phyloP scores from a whole-genome alignment of 2,329 filamentous ascomycete species.

The Chalara sp. region DNA sequence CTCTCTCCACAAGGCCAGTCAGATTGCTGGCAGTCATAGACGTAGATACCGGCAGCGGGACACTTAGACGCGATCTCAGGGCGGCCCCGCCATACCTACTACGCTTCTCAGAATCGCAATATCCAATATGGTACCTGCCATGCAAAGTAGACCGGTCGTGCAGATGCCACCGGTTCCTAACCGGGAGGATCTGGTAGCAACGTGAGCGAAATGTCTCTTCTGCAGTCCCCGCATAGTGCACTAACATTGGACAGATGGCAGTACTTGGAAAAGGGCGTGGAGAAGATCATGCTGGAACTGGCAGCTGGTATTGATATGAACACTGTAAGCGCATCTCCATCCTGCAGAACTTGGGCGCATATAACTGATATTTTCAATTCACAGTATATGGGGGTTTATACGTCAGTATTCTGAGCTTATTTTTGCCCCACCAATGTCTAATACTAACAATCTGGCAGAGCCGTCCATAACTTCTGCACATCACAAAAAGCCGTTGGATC shows the following conservation, averaged over 20 bases:
- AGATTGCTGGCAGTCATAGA: no score
- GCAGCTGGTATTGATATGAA: conserved; percentile 91
- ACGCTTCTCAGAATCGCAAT: no score
- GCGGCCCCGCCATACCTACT: no score
- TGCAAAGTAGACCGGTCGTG: conserved; percentile 7
- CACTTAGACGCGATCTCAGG: no score
- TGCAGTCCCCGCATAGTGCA: not conserved
- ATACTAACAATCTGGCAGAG: conserved; percentile 44
- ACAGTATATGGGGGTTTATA: conserved; percentile 94
- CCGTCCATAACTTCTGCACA: conserved; percentile 98
- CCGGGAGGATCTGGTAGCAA: conserved; percentile 55
- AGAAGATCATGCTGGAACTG: conserved; percentile 88
- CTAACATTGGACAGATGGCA: conserved; percentile 57
- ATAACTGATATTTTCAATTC: not conserved
- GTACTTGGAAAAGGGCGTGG: conserved; percentile 82
- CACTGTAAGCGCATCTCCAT: conserved; percentile 48
- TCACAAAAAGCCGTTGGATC: conserved; percentile 86
- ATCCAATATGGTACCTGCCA: conserved; percentile 11
- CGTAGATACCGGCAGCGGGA: no score
- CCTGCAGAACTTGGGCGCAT: not conserved
- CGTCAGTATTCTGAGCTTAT: conserved; percentile 41
- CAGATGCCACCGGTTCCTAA: conserved; percentile 52
- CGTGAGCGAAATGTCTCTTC: conserved; percentile 37
- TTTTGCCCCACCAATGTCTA: conserved; percentile 1
- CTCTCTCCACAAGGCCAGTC: no score